Evolutionary conservation across 1,284 basidiomycete genomes (phyloP).

Genomic region (Microbotryum silenes-acaulis): DNA sequence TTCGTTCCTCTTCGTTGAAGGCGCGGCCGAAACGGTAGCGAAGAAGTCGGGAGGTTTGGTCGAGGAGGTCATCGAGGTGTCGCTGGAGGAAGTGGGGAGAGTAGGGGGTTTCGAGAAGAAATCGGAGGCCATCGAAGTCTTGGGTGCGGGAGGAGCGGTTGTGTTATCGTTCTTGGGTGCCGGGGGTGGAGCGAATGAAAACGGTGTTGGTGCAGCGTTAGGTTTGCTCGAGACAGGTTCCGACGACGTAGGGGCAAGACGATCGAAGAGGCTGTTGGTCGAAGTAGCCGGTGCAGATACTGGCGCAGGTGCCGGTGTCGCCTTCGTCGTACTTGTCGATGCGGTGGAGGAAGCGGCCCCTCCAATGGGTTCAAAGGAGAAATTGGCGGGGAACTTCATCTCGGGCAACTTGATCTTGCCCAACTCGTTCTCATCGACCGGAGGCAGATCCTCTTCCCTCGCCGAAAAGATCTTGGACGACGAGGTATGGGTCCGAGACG

Average conservation of each 20-base stretch:
- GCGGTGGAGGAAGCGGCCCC: neutral
- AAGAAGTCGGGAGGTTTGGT: slow-evolving; percentile 27
- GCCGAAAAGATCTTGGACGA: slow-evolving; percentile 31
- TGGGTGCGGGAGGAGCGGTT: neutral
- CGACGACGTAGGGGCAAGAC: neutral
- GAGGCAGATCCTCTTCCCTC: slow-evolving; percentile 33
- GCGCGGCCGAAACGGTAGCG: slow-evolving; percentile 11
- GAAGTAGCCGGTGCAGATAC: neutral
- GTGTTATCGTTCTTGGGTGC: neutral
- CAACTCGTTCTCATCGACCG: slow-evolving; percentile 27
- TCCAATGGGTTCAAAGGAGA: slow-evolving; percentile 11
- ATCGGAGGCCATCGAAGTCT: slow-evolving; percentile 7
- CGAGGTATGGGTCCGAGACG: slow-evolving; percentile 22
- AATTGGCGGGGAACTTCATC: slow-evolving; percentile 22
- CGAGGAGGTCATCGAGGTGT: neutral
- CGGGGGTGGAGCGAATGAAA: slow-evolving; percentile 11
- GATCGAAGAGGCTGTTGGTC: neutral
- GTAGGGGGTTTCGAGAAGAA: slow-evolving; percentile 19
- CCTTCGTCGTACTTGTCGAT: neutral
- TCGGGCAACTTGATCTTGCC: slow-evolving; percentile 25
- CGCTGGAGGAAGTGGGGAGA: neutral
- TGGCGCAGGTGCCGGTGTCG: neutral
- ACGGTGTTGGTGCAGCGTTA: neutral
- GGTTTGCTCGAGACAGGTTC: too few relatives aligned
- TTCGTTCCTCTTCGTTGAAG: neutral